Conservation (phyloP, 2,329 filamentous ascomycete genomes). For the Fusarium sp. region DNA sequence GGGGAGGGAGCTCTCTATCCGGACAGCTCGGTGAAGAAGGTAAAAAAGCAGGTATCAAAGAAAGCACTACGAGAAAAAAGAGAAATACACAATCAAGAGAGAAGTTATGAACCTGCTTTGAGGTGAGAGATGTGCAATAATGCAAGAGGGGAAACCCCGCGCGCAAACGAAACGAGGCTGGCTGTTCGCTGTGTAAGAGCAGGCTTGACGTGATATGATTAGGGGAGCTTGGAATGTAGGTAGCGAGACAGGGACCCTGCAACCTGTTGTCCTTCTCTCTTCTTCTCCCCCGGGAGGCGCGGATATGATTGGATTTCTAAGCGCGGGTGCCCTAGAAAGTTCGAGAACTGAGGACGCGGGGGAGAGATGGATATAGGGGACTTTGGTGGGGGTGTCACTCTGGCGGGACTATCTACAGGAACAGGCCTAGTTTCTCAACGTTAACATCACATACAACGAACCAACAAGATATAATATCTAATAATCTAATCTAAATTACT, state of each 20-base stretch:
- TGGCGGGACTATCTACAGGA: neutral
- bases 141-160: conserved; percentile 5
- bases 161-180: neutral
- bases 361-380: neutral
- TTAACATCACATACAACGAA: neutral
- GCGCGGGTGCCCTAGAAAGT: conserved; percentile 43
- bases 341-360: conserved; percentile 41
- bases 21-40: neutral
- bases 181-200: neutral
- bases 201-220: neutral
- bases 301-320: conserved; percentile 47
- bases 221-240: neutral
- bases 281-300: neutral
- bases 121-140: neutral
- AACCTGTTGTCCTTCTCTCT: neutral
- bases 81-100: neutral
- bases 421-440: neutral
- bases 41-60: neutral
- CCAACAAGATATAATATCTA: neutral
- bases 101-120: neutral
- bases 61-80: neutral
- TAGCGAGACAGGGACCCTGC: neutral
- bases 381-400: conserved; percentile 4
- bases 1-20: neutral
- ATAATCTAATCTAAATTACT: neutral